Conservation (phyloP, 192 early-diverging fungal species). For the Kickxella alabastrina region DNA sequence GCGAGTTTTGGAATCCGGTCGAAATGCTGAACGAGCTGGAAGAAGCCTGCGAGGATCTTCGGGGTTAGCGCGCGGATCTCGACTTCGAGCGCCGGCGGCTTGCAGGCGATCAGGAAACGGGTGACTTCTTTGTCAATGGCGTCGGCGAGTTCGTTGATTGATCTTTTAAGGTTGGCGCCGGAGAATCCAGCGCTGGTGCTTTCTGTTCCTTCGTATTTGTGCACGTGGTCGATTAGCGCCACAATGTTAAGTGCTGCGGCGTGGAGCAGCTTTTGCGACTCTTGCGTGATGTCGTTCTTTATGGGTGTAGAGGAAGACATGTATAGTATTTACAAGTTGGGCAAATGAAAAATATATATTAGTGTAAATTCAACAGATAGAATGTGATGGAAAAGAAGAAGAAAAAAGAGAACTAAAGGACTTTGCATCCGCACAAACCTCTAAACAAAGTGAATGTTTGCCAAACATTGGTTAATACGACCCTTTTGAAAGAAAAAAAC, state of each 20-base stretch:
- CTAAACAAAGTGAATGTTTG: no score
- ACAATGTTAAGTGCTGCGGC: conserved; percentile 19
- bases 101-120: conserved; percentile 43
- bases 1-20: conserved; percentile 32
- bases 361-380: background rate
- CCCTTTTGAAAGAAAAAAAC: no score
- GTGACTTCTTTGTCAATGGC: conserved; percentile 49
- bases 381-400: background rate
- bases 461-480: no score
- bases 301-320: background rate
- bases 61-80: conserved; percentile 36
- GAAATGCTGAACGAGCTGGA: conserved; percentile 36
- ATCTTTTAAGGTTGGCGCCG: conserved; percentile 16
- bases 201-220: conserved; percentile 27
- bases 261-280: conserved; percentile 35
- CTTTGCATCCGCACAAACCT: no score
- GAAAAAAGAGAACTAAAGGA: background rate
- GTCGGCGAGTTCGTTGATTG: conserved; percentile 19
- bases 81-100: conserved; percentile 32
- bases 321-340: background rate
- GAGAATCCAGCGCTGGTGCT: conserved; percentile 13
- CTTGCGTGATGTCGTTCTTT: conserved; percentile 11
- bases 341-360: no score
- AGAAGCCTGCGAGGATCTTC: conserved; percentile 47
- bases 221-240: conserved; percentile 27